Base-by-base conservation (phyloP, 805 yeast genomes). In the Cyberlindnera bimundalis region DNA sequence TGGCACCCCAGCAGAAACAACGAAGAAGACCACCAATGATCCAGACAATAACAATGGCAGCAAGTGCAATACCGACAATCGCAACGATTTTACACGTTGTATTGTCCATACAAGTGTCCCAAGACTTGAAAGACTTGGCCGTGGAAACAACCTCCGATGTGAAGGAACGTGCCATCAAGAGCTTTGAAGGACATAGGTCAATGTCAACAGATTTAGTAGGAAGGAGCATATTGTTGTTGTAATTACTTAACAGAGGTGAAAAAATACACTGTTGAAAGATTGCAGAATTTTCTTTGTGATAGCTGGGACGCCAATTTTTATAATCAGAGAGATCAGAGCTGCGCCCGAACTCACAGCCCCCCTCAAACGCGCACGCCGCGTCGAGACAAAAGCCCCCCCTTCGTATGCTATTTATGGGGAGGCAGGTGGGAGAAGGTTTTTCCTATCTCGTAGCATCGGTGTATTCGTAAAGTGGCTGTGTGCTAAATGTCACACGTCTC, bases 51-150 rank as follows among this genome's bases (percentile, higher is more conserved):
- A 83, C 43, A 2, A 85, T 50, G 0, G 58, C 67, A 0, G 80
- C 91, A 11, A 86, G 53, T 0, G 67, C 76, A 3, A 84, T 81
- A 3, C 84, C 82, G 12, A 84, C 85, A 32, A 85, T 84, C 4
- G 85, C 90, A 16, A 82, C 75, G 42, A 84, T 76, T 56, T 85
- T 86, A 62, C 95, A 86, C 34, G 79, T 69, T 33, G 65, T 79
- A 60, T 84, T 82, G 55, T 73, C 82, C 91, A 84, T 84, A 62
- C 95, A 86, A 3, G 85, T 75, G 55, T 81, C 78, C 93, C 95
- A 85, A 39, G 59, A 50, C 54, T 68, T 75, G 67, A 82, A 82
- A 6, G 84, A 60, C 21, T 67, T 51, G 6, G 66, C 68, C 2
- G 71, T 65, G 17, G 59, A 50, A 12, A 51, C 46, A 2, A 57